These are phyloP conservation scores for Mucor velutinosus DNA, from an alignment of 371 early-diverging fungal species.

Conservation along the genomic window DNA sequence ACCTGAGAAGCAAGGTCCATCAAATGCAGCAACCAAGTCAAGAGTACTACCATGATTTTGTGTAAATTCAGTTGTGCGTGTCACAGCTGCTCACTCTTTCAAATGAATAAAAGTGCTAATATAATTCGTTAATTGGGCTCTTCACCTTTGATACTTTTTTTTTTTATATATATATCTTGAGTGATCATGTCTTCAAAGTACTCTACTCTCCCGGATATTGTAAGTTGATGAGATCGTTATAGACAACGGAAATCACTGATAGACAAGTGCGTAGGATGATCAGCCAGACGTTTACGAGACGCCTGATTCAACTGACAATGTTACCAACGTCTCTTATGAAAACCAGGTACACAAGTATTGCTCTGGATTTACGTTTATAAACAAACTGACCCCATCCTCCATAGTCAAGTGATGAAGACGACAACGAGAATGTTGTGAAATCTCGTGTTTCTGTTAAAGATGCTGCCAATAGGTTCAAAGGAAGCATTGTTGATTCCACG, in stretches of 20 bases:
- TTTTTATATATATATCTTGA: background rate
- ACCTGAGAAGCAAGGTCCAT: background rate
- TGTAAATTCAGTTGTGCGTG: background rate
- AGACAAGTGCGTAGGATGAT: conserved; percentile 52
- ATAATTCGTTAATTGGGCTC: background rate
- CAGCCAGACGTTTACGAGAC: conserved; percentile 90
- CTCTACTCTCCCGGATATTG: conserved; percentile 72
- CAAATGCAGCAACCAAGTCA: background rate
- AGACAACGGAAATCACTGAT: background rate
- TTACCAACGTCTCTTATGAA: conserved; percentile 54
- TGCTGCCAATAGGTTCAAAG: conserved; percentile 61
- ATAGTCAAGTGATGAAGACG: conserved; percentile 59
- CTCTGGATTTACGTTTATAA: background rate
- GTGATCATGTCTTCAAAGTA: conserved; percentile 63
- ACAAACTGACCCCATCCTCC: background rate
- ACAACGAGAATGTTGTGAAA: conserved; percentile 60
- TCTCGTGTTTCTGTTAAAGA: conserved; percentile 60
- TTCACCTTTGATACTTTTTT: background rate
- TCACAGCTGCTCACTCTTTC: background rate
- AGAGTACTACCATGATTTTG: background rate
- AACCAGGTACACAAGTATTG: conserved; percentile 49
- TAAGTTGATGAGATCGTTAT: conserved; percentile 16
- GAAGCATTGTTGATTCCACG: conserved; percentile 46
- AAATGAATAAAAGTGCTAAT: background rate
- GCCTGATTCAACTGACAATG: conserved; percentile 60